Evolutionary conservation across 2,329 filamentous ascomycete genomes (phyloP), one percentile per base, ranked within the genome.

Genomic region (Trichocomaceae sp.): DNA sequence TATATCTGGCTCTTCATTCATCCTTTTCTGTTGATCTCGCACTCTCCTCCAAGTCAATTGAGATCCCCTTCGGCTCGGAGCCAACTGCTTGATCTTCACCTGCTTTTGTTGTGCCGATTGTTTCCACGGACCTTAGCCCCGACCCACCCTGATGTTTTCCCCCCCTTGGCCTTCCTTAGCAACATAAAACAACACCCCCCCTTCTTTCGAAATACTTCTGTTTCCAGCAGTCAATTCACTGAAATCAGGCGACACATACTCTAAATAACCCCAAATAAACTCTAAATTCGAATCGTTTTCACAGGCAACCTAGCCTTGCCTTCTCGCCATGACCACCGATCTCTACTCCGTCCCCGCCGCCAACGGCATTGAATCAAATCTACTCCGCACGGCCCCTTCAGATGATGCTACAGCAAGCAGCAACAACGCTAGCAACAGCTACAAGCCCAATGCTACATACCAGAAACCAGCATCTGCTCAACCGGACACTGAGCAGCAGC

Each of bases 331-430:
- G 54, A 56, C 54, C 15, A 56, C 54, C 37, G 54, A 56, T 12
- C 54, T 56, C 37, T 56, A 56, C 45, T 56, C 54, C 20, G 47
- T 56, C 37, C 54, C 54, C 17, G 54, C 49, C 44, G 45, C 54
- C 54, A 48, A 49, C 46, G 54, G 33, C 45, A 47, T 48, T 39
- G 48, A 56, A n/a, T 47, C 54, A 22, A 51, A 56, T 35, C 29
- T 49, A 49, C 49, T 52, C 54, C 54, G 45, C 54, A 42, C 55
- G n/a, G 41, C 45, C 41, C 39, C 54, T 19, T 31, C 50, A 17
- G 54, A 56, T 19, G 39, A 56, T 39, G 56, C 56, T 55, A 61
- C 62, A 56, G 52, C 59, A 47, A 56, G 47, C 50, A 60, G 58
- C 50, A 29, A n/a, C n/a, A n/a, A n/a, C n/a, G n/a, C n/a, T n/a